Percentiles rank a stretch among this genome's conserved stretches.
Evolutionary conservation across 139 green algal species (phyloP).

Genomic region (Chlorella sp.): DNA sequence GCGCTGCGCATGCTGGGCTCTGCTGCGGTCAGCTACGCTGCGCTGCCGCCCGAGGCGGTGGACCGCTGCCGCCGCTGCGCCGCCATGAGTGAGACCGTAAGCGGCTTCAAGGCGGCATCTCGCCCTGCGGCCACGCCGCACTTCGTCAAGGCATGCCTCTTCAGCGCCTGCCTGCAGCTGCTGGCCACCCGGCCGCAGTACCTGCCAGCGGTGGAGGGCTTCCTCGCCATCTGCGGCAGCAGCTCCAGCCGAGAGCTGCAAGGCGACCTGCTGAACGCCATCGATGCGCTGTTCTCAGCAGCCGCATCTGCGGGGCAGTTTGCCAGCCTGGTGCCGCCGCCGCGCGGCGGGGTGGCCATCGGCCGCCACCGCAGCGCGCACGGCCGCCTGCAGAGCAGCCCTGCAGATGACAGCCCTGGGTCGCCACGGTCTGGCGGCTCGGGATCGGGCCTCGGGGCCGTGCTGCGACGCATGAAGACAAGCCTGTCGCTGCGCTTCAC

Average conservation of each 20-base stretch:
- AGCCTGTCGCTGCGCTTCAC: not conserved
- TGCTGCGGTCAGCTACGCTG: constrained; percentile 11
- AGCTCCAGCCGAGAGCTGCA: constrained; percentile 11
- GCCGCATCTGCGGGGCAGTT: constrained; percentile 15
- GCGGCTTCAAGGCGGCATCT: no score
- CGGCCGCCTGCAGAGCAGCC: not conserved
- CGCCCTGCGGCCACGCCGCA: not conserved
- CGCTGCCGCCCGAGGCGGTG: not conserved
- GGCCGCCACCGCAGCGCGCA: not conserved
- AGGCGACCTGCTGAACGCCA: constrained; percentile 11
- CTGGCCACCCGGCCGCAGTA: constrained; percentile 30
- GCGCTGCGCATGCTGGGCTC: constrained; percentile 38
- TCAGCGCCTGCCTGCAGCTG: constrained; percentile 27
- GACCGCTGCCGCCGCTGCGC: not conserved
- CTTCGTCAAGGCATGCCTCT: constrained; percentile 24
- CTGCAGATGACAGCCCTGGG: not conserved
- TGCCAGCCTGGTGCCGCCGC: constrained; percentile 8
- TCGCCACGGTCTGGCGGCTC: no score
- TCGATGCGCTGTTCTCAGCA: constrained; percentile 20
- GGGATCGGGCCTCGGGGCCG: not conserved
- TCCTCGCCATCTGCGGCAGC: constrained; percentile 13
- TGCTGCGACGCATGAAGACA: not conserved
- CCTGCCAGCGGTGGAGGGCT: constrained; percentile 33
- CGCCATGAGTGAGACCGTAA: no score
- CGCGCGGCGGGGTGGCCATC: not conserved